Evolutionary conservation across 2,329 filamentous ascomycete species (phyloP).

Genomic region (Ampelomyces quisqualis): DNA sequence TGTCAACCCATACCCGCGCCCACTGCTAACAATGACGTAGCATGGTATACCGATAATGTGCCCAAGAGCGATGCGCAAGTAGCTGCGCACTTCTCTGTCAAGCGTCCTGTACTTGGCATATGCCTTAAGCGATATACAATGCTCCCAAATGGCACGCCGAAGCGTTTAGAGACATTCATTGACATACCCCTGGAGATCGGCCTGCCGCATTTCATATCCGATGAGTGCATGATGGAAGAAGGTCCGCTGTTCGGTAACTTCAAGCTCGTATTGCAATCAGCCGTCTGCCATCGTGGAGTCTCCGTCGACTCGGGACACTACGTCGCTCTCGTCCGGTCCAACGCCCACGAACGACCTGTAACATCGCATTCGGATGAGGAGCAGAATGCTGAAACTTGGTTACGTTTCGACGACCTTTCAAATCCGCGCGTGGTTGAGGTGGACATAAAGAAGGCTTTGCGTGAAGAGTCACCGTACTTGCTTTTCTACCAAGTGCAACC

Average conservation of each 20-base stretch:
- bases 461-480: constrained; percentile 88
- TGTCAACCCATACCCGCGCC: constrained; percentile 4
- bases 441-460: constrained; percentile 74
- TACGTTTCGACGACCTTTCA: constrained; percentile 87
- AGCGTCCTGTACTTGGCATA: constrained; percentile 83
- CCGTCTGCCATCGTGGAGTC: constrained; percentile 87
- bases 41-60: constrained; percentile 78
- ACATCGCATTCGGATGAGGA: constrained; percentile 48
- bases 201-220: constrained; percentile 85
- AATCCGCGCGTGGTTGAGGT: constrained; percentile 71
- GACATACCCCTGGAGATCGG: constrained; percentile 86
- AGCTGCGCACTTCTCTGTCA: constrained; percentile 80
- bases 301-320: constrained; percentile 91
- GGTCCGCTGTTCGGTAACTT: constrained; percentile 80
- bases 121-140: constrained; percentile 89
- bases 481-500: constrained; percentile 94
- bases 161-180: constrained; percentile 76
- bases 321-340: constrained; percentile 77
- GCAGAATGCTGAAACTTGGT: constrained; percentile 61
- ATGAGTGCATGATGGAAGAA: constrained; percentile 68
- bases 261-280: constrained; percentile 85
- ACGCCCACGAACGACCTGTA: constrained; percentile 47
- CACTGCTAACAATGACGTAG: constrained; percentile 48
- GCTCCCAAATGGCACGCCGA: constrained; percentile 65
- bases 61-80: constrained; percentile 73